phyloP scores from a whole-genome alignment of 2,329 filamentous ascomycete species.

The Westerdykella aurantiaca region DNA sequence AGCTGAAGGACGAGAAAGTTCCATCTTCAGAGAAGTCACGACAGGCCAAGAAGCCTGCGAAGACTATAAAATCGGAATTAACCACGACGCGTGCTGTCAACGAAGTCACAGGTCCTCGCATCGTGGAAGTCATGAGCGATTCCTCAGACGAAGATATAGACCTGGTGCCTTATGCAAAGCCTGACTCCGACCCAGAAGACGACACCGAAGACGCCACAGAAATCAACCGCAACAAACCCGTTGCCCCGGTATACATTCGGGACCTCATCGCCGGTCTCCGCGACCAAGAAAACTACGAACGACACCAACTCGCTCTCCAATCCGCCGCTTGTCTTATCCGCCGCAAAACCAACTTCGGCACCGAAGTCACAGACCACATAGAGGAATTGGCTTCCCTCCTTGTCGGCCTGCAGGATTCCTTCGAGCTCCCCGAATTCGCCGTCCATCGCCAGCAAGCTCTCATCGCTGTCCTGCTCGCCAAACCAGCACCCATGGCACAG shows the following conservation, averaged over 20 bases:
- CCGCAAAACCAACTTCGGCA: constrained; percentile 81
- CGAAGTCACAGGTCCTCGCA: constrained; percentile 37
- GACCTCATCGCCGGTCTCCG: constrained; percentile 74
- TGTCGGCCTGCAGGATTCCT: constrained; percentile 77
- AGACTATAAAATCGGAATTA: constrained; percentile 10
- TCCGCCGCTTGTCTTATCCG: constrained; percentile 77
- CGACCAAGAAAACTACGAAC: constrained; percentile 77
- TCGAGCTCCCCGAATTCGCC: constrained; percentile 67
- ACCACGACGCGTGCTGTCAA: constrained; percentile 6
- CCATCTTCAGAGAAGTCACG: not conserved
- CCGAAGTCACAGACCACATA: constrained; percentile 77
- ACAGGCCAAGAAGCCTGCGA: constrained; percentile 5
- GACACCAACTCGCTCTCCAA: constrained; percentile 70
- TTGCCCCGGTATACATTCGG: constrained; percentile 82
- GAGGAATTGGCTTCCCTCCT: constrained; percentile 73
- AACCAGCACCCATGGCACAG: constrained; percentile 70
- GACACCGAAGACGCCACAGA: constrained; percentile 90
- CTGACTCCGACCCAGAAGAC: constrained; percentile 82
- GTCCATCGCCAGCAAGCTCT: constrained; percentile 72
- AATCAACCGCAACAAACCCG: constrained; percentile 74
- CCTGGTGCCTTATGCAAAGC: constrained; percentile 73
- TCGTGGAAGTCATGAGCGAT: constrained; percentile 51
- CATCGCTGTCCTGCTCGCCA: constrained; percentile 71
- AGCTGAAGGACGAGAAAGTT: not conserved
- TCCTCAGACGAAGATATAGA: constrained; percentile 51